A percentile compares a stretch with the other conserved stretches of the same genome.
These are phyloP conservation scores for Penicillium sp. DNA, from an alignment of 2,329 filamentous ascomycete genomes.

Conservation along the genomic window DNA sequence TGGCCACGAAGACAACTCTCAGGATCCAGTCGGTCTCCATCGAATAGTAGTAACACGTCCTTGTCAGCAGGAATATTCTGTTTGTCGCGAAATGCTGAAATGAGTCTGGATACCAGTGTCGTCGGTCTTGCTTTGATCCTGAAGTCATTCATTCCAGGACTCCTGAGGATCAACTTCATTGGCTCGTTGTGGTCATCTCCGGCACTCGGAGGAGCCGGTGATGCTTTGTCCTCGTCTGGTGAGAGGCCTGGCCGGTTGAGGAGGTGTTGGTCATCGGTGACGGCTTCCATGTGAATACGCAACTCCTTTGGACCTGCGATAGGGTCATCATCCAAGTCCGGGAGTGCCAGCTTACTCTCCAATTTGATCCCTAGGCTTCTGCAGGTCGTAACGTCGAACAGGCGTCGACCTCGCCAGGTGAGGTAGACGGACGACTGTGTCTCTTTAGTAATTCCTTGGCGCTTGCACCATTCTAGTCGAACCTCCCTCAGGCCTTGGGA, in stretches of 20 bases:
- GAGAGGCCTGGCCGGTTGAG: constrained; percentile 19
- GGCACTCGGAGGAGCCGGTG: background rate
- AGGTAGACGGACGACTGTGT: constrained; percentile 61
- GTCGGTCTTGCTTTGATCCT: constrained; percentile 43
- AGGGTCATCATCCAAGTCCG: constrained; percentile 43
- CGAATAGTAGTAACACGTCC: constrained; percentile 63
- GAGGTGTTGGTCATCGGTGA: constrained; percentile 62
- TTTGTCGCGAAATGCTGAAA: constrained; percentile 57
- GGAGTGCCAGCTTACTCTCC: constrained; percentile 37
- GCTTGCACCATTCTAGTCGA: constrained; percentile 63
- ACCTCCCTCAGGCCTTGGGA: constrained; percentile 65
- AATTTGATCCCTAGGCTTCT: constrained; percentile 60
- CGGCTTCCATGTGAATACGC: constrained; percentile 70
- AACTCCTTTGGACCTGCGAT: constrained; percentile 50
- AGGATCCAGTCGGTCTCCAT: constrained; percentile 66
- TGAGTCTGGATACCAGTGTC: constrained; percentile 60
- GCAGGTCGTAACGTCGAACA: constrained; percentile 74
- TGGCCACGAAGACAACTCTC: constrained; percentile 58
- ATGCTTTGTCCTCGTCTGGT: background rate
- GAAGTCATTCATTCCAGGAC: constrained; percentile 49
- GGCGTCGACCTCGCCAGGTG: constrained; percentile 68
- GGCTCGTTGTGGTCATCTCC: constrained; percentile 26
- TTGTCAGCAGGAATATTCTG: constrained; percentile 50
- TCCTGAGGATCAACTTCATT: constrained; percentile 50
- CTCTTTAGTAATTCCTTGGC: constrained; percentile 53